These are phyloP conservation scores for Melanomma pulvis-pyrius DNA, from an alignment of 495 filamentous ascomycete genomes.

Conservation along the genomic window DNA sequence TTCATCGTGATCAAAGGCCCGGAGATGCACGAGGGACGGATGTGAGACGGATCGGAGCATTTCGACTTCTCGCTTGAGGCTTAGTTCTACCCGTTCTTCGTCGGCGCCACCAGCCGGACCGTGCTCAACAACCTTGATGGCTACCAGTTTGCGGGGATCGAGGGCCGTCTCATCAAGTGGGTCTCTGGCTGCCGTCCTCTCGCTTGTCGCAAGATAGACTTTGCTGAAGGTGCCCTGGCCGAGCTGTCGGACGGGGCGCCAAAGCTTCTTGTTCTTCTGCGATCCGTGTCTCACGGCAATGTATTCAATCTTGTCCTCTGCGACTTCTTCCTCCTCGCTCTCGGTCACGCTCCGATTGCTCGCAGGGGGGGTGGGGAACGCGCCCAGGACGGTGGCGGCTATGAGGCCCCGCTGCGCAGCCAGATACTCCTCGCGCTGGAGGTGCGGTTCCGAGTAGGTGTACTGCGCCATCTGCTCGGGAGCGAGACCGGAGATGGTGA, in stretches of 20 bases:
- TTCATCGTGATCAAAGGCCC: constrained; percentile 81
- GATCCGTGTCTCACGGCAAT: constrained; percentile 64
- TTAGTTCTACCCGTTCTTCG: constrained; percentile 87
- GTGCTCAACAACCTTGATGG: constrained; percentile 93
- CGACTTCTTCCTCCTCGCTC: constrained; percentile 50
- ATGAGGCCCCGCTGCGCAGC: constrained; percentile 74
- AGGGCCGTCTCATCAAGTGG: constrained; percentile 44
- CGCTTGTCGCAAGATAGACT: constrained; percentile 79
- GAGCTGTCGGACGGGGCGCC: constrained; percentile 75
- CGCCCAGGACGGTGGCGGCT: constrained; percentile 40
- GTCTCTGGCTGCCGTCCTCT: constrained; percentile 50
- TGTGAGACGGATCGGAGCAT: constrained; percentile 86
- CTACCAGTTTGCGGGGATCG: constrained; percentile 73
- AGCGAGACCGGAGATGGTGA: constrained; percentile 61
- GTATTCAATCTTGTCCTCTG: constrained; percentile 58
- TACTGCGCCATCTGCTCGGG: constrained; percentile 39
- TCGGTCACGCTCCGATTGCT: constrained; percentile 58
- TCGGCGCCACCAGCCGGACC: constrained; percentile 88
- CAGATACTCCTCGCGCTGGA: constrained; percentile 82
- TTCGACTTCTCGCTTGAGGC: constrained; percentile 89
- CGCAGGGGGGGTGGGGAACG: constrained; percentile 68
- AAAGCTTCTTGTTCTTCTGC: constrained; percentile 62
- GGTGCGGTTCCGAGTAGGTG: constrained; percentile 36
- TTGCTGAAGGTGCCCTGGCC: constrained; percentile 96
- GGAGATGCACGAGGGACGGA: constrained; percentile 85